Evolutionary conservation across 768 basidiomycete genomes (phyloP), one percentile per base, ranked within the genome.

Genomic region (Dacryopinax primogenitus): DNA sequence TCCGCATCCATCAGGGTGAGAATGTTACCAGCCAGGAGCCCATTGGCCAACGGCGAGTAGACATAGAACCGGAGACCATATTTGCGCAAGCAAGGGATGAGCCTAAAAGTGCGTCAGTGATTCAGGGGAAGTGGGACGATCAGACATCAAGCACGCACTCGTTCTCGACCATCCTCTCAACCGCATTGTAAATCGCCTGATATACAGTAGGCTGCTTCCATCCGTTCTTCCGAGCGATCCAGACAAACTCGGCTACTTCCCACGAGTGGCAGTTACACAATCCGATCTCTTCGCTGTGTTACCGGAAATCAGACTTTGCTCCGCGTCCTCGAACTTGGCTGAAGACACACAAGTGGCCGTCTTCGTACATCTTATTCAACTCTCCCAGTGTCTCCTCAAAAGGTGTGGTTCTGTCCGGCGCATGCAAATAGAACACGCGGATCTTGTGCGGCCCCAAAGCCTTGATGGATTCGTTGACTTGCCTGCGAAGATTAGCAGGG

Each of bases 261-360:
- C 82, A 85, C 0, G 83, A 78, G 0, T 72, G 66, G 41, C 77
- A 86, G 71, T 86, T 86, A 69, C 84, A 84, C 67, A 86, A 75
- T 1, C 85, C 84, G 65, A 86, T 82, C n/a, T 79, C 77, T 66
- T 84, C 81, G 70, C 81, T 82, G 64, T 11, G 13, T n/a, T 64
- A 6, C 16, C 37, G n/a, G n/a, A n/a, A 1, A 39, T 21, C 12
- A 2, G 45, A 18, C 35, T n/a, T 32, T 1, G 0, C 7, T 1
- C 18, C 1, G 34, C 1, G 45, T 15, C 12, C 26, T 7, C 26
- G 6, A 6, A 30, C 4, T 3, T 9, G 15, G 33, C 18, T 12
- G 11, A 44, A 18, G 13, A 72, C 78, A 65, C 69, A 82, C 81
- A 84, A 85, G 51, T 79, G 77, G 0, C 84, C 85, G 66, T 84